phyloP scores from a whole-genome alignment of 202 grass and related monocot species.

The Cymbopogon flexuosus region DNA sequence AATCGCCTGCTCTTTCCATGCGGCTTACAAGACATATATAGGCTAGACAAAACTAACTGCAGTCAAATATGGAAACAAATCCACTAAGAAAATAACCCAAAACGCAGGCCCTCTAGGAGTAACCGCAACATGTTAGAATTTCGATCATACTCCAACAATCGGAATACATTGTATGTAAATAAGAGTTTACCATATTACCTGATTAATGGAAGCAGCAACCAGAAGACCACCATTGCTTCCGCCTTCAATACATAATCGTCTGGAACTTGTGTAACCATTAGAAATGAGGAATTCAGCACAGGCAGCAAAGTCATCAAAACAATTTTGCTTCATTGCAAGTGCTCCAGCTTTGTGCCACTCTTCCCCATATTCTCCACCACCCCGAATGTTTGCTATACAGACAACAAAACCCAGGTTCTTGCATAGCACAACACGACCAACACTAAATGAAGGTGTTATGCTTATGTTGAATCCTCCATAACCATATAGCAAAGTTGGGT shows the following conservation, averaged over 20 bases:
- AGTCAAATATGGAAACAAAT: background rate
- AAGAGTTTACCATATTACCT: slow-evolving; percentile 40
- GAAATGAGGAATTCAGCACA: slow-evolving; percentile 73
- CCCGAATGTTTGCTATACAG: slow-evolving; percentile 87
- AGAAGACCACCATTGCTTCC: slow-evolving; percentile 95
- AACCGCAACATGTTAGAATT: background rate
- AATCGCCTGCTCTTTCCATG: background rate
- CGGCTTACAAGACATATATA: background rate
- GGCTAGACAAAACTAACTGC: background rate
- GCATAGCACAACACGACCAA: slow-evolving; percentile 63
- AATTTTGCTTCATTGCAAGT: slow-evolving; percentile 83
- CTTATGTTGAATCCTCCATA: slow-evolving; percentile 92
- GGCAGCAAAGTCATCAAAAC: slow-evolving; percentile 90
- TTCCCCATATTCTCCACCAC: slow-evolving; percentile 96
- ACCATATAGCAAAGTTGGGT: slow-evolving; percentile 84
- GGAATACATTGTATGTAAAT: background rate
- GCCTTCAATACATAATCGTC: slow-evolving; percentile 80
- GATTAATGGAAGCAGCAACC: slow-evolving; percentile 83
- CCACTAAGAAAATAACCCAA: background rate
- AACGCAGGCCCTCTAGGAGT: background rate
- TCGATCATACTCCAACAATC: background rate
- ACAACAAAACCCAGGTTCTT: slow-evolving; percentile 65
- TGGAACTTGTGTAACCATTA: slow-evolving; percentile 60
- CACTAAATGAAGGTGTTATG: slow-evolving; percentile 72
- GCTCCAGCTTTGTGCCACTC: slow-evolving; percentile 97